Conservation (phyloP, 148 eudicot species). For the Camellia japonica region DNA sequence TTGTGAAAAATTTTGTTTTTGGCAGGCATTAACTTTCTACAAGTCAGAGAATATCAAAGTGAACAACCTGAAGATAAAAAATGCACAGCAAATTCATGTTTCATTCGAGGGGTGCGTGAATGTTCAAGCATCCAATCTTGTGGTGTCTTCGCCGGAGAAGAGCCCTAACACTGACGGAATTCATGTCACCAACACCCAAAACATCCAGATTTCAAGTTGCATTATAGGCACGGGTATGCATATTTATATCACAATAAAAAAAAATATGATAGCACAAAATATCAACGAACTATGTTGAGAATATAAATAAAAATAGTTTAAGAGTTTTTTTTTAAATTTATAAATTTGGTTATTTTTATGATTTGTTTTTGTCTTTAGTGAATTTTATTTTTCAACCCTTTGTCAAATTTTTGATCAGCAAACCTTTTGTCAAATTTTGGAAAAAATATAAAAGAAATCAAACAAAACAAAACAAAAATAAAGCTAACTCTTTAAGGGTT, state of each 20-base stretch:
- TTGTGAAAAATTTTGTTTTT: neutral
- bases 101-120: conserved; percentile 38
- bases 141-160: conserved; percentile 40
- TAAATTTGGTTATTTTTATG: neutral
- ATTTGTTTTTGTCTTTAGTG: too few relatives aligned
- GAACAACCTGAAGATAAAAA: conserved; percentile 39
- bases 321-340: neutral
- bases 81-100: conserved; percentile 78
- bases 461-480: too few relatives aligned
- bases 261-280: too few relatives aligned
- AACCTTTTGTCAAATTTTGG: too few relatives aligned
- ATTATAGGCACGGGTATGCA: conserved; percentile 57
- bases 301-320: neutral
- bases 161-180: conserved; percentile 95
- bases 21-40: conserved; percentile 65
- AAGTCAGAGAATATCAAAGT: conserved; percentile 49
- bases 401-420: too few relatives aligned
- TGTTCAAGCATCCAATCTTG: conserved; percentile 43
- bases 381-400: too few relatives aligned
- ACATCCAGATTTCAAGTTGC: conserved; percentile 35
- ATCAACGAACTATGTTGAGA: neutral
- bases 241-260: neutral
- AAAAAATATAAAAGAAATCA: too few relatives aligned
- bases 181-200: conserved; percentile 51
- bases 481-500: too few relatives aligned